These are phyloP conservation scores for Eleusine indica DNA, from an alignment of 176 grass and related monocot genomes.

Conservation along the genomic window DNA sequence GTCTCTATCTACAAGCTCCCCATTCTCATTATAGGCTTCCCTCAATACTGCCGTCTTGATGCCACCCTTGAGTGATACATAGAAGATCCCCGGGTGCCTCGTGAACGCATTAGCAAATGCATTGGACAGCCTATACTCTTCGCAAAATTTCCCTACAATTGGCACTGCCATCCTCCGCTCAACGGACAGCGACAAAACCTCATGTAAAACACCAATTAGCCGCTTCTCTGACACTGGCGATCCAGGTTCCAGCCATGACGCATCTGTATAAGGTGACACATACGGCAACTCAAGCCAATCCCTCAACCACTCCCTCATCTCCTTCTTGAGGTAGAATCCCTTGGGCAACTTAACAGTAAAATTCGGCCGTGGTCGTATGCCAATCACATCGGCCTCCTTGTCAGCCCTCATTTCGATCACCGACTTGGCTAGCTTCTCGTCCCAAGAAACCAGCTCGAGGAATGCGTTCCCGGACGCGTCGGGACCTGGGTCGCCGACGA, in stretches of 20 bases:
- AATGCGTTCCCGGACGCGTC: slow-evolving; percentile 53
- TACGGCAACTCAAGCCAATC: slow-evolving; percentile 92
- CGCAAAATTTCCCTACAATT: slow-evolving; percentile 79
- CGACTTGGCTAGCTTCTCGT: slow-evolving; percentile 49
- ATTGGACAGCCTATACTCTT: slow-evolving; percentile 73
- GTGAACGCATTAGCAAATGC: slow-evolving; percentile 75
- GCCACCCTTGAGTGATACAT: slow-evolving; percentile 84
- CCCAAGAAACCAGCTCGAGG: slow-evolving; percentile 70
- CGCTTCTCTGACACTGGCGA: slow-evolving; percentile 79
- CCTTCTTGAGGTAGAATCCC: slow-evolving; percentile 87
- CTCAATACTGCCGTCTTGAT: slow-evolving; percentile 84
- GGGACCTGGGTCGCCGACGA: slow-evolving; percentile 50
- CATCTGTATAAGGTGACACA: slow-evolving; percentile 64
- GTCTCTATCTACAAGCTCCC: slow-evolving; percentile 75
- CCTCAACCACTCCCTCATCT: slow-evolving; percentile 87
- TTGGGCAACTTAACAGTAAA: slow-evolving; percentile 63
- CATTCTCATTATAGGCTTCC: slow-evolving; percentile 71
- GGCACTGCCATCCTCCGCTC: slow-evolving; percentile 64
- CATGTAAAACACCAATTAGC: slow-evolving; percentile 71
- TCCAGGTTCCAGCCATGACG: slow-evolving; percentile 43
- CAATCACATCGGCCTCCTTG: slow-evolving; percentile 58
- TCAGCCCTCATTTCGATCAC: slow-evolving; percentile 71
- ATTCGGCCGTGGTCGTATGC: slow-evolving; percentile 72
- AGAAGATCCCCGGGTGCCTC: slow-evolving; percentile 85
- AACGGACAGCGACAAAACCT: slow-evolving; percentile 71